Conservation (phyloP, 2,329 filamentous ascomycete genomes). For the Penicillium vulpinum region DNA sequence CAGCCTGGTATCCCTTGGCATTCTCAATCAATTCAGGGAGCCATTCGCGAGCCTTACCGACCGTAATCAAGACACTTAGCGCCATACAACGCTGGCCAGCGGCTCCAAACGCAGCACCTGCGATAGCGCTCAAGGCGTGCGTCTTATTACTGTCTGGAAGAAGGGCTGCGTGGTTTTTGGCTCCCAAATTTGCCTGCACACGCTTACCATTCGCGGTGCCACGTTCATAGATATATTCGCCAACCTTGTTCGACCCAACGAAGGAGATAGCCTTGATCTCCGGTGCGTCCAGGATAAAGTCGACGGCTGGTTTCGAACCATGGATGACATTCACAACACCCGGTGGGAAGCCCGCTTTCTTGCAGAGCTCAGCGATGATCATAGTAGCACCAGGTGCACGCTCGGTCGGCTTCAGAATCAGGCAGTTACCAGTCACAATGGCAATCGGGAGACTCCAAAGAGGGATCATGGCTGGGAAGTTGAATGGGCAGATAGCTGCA, state of each 20-base stretch:
- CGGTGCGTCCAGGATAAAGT: constrained; percentile 66
- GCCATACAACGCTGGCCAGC: constrained; percentile 5
- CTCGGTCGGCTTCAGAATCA: constrained; percentile 62
- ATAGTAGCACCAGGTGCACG: constrained; percentile 60
- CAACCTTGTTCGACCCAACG: constrained; percentile 65
- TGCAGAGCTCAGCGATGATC: constrained; percentile 59
- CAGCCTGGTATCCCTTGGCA: constrained; percentile 57
- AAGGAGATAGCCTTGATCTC: constrained; percentile 66
- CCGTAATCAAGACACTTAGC: neutral
- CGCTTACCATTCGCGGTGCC: constrained; percentile 59
- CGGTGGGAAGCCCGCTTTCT: constrained; percentile 52
- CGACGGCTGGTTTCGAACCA: constrained; percentile 55
- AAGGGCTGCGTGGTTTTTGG: neutral
- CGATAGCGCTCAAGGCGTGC: neutral
- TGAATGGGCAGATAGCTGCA: constrained; percentile 64
- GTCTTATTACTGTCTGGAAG: constrained; percentile 3
- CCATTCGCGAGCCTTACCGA: constrained; percentile 64
- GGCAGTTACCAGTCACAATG: constrained; percentile 51
- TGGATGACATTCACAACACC: constrained; percentile 2
- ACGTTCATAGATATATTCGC: constrained; percentile 64
- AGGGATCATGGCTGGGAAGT: constrained; percentile 50
- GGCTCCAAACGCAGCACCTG: constrained; percentile 1
- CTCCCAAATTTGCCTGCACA: constrained; percentile 1
- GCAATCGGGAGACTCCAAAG: constrained; percentile 5
- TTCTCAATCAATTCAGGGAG: constrained; percentile 59